These are phyloP conservation scores for Dalbergia cultrata DNA, from an alignment of 306 rosid species.

Conservation along the genomic window DNA sequence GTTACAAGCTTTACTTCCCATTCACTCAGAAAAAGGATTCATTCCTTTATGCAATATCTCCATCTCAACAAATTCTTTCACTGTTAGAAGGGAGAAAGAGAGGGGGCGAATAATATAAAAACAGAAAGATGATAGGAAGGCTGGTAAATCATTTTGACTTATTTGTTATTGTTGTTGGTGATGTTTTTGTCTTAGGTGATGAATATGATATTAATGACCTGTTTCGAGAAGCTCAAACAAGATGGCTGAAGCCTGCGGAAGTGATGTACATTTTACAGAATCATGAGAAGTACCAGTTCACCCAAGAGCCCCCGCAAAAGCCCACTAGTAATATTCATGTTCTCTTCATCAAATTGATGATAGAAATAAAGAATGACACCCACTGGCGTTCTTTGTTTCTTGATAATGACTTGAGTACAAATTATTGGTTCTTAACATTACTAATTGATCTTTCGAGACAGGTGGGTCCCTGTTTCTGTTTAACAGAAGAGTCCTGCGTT, in stretches of 20 bases:
- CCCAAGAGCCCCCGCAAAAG: slow-evolving; percentile 70
- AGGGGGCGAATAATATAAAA: too few relatives aligned
- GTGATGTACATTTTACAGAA: slow-evolving; percentile 88
- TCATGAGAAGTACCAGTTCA: slow-evolving; percentile 79
- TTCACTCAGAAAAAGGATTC: not conserved
- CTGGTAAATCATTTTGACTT: slow-evolving; percentile 30
- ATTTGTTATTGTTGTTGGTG: not conserved
- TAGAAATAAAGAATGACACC: slow-evolving; percentile 7
- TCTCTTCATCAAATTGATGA: slow-evolving; percentile 33
- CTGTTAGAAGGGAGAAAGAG: not conserved
- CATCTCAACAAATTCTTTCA: not conserved
- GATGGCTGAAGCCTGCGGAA: slow-evolving; percentile 98
- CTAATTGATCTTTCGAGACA: slow-evolving; percentile 47
- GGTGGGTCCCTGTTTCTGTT: slow-evolving; percentile 95
- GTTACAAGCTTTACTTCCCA: not conserved
- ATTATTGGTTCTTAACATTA: slow-evolving; percentile 28
- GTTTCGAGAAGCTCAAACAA: slow-evolving; percentile 76
- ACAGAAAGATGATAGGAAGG: not conserved
- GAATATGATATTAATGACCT: slow-evolving; percentile 66
- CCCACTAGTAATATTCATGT: slow-evolving; percentile 69
- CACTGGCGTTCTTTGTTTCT: slow-evolving; percentile 17
- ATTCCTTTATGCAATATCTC: slow-evolving; percentile 31
- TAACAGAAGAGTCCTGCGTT: slow-evolving; percentile 92
- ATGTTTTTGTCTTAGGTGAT: slow-evolving; percentile 55
- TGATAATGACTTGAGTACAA: not conserved